Conservation (phyloP, 2,329 filamentous ascomycete species). For the Penicillium polonicum region DNA sequence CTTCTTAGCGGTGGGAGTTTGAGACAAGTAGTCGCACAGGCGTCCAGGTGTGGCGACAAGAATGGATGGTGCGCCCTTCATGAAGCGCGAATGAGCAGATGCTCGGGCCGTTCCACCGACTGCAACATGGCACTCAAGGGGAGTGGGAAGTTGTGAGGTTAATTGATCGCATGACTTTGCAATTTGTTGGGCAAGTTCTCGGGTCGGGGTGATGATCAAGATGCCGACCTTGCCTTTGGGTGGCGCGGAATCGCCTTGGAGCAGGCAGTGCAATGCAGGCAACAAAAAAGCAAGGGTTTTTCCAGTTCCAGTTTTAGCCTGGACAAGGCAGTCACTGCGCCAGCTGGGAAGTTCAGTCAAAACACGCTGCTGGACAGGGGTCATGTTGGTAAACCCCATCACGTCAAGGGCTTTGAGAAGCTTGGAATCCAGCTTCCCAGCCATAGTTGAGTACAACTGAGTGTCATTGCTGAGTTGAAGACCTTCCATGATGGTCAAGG, state of each 20-base stretch:
- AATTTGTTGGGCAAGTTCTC: conserved; percentile 52
- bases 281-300: conserved; percentile 53
- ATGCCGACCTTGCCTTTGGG: conserved; percentile 45
- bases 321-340: conserved; percentile 54
- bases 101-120: conserved; percentile 41
- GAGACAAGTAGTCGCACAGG: conserved; percentile 48
- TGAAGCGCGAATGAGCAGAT: conserved; percentile 29
- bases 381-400: conserved; percentile 46
- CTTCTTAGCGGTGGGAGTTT: conserved; percentile 40
- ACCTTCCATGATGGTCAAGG: conserved; percentile 14
- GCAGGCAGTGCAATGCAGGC: conserved; percentile 48
- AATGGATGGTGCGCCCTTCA: conserved; percentile 34
- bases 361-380: conserved; percentile 55
- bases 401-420: conserved; percentile 35
- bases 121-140: conserved; percentile 47
- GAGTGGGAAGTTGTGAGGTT: conserved; percentile 40
- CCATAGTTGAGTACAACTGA: conserved; percentile 33
- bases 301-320: conserved; percentile 53
- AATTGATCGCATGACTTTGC: conserved; percentile 48
- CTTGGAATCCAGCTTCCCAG: conserved; percentile 35
- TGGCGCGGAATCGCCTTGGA: conserved; percentile 30
- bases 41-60: conserved; percentile 52
- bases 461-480: conserved; percentile 19
- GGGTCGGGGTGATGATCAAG: conserved; percentile 50
- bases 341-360: conserved; percentile 51